Percentiles rank a stretch among this genome's conserved stretches.
phyloP scores from a whole-genome alignment of 805 yeast genomes.

The Ogataea nakhonphanomensis region DNA sequence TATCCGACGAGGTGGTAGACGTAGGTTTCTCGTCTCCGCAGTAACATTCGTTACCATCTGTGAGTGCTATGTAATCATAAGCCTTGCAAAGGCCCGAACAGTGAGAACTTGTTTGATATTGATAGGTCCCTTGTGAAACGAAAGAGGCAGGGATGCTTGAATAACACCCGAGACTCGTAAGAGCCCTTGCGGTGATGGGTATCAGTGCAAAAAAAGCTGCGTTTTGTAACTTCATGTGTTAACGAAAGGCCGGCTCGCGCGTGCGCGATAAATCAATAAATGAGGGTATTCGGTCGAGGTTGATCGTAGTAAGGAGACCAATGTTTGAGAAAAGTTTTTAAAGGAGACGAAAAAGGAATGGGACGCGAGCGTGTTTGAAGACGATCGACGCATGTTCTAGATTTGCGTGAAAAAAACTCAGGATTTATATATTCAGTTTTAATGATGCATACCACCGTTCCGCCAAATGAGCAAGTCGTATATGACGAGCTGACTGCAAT shows the following conservation, averaged over 20 bases:
- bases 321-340: slow-evolving; percentile 10
- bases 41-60: slow-evolving; percentile 56
- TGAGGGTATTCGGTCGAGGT: not conserved
- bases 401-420: not conserved
- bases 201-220: slow-evolving; percentile 6
- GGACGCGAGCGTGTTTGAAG: slow-evolving; percentile 5
- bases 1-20: slow-evolving; percentile 24
- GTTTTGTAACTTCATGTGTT: slow-evolving; percentile 1
- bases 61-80: slow-evolving; percentile 47
- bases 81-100: slow-evolving; percentile 44
- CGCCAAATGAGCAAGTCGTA: slow-evolving; percentile 32
- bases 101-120: slow-evolving; percentile 56
- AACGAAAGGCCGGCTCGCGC: slow-evolving; percentile 2
- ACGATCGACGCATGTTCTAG: slow-evolving; percentile 2
- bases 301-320: not conserved
- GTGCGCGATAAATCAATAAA: slow-evolving; percentile 1
- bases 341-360: slow-evolving; percentile 8
- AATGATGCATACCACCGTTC: slow-evolving; percentile 30
- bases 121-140: slow-evolving; percentile 44
- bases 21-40: slow-evolving; percentile 54
- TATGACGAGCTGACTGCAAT: slow-evolving; percentile 40
- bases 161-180: slow-evolving; percentile 37
- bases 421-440: slow-evolving; percentile 2
- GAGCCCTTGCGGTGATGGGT: slow-evolving; percentile 1
- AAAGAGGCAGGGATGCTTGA: slow-evolving; percentile 35